phyloP scores from a whole-genome alignment of 306 rosid genomes.

The Pueraria montana region DNA sequence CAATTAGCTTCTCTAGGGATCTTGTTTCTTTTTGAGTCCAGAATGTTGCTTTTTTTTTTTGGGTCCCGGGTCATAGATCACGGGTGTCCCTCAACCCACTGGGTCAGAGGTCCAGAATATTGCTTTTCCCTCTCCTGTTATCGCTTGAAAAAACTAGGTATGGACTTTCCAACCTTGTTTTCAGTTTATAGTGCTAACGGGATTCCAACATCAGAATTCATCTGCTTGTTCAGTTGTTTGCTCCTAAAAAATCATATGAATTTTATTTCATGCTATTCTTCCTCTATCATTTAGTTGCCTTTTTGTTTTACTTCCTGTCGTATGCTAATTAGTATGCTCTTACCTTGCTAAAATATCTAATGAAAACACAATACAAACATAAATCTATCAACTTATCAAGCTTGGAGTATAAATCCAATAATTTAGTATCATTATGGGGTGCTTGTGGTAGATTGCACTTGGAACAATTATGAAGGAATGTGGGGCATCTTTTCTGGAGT shows the following conservation, averaged over 20 bases:
- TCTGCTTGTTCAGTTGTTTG: conserved; percentile 38
- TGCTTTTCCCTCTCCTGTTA: conserved; percentile 1
- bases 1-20: neutral
- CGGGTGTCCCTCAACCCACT: no score
- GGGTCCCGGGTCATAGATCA: no score
- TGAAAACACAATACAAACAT: conserved; percentile 11
- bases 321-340: conserved; percentile 1
- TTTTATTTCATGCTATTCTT: neutral
- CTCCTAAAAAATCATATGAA: neutral
- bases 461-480: neutral
- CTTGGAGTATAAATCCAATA: conserved; percentile 4
- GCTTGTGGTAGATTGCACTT: neutral
- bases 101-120: neutral
- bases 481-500: conserved; percentile 8
- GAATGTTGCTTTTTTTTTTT: no score
- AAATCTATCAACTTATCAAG: conserved; percentile 3
- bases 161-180: neutral
- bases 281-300: neutral
- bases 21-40: conserved; percentile 21
- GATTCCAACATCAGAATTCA: conserved; percentile 14
- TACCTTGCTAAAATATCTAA: neutral
- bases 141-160: conserved; percentile 16
- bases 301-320: neutral
- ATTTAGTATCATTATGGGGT: neutral
- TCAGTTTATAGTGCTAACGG: neutral